Percentiles rank a stretch among this genome's conserved stretches.
Evolutionary conservation across 2,329 filamentous ascomycete species (phyloP).

Genomic region (Nemania sp.): DNA sequence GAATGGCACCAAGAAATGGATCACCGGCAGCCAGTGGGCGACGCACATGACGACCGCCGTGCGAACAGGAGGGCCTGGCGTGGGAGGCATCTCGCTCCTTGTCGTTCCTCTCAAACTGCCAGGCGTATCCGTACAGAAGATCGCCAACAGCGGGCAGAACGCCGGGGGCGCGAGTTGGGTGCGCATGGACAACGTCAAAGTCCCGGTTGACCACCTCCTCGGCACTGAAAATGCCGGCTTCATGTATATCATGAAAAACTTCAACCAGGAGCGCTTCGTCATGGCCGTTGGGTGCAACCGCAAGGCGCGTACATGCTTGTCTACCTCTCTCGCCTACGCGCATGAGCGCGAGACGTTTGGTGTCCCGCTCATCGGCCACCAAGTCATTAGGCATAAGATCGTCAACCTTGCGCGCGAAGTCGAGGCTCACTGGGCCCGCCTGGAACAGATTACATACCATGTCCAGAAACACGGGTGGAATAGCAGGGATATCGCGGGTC

Average conservation of each 20-base stretch:
- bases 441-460: slow-evolving; percentile 61
- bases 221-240: slow-evolving; percentile 57
- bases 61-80: slow-evolving; percentile 56
- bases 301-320: slow-evolving; percentile 56
- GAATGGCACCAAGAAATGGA: slow-evolving; percentile 68
- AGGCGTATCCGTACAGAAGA: slow-evolving; percentile 54
- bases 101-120: slow-evolving; percentile 53
- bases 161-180: slow-evolving; percentile 64
- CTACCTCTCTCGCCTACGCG: slow-evolving; percentile 54
- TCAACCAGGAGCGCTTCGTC: slow-evolving; percentile 60
- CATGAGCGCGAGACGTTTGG: slow-evolving; percentile 57
- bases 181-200: slow-evolving; percentile 55
- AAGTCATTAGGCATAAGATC: slow-evolving; percentile 60
- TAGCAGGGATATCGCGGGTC: slow-evolving; percentile 38
- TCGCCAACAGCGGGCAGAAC: slow-evolving; percentile 66
- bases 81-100: slow-evolving; percentile 56
- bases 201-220: slow-evolving; percentile 56
- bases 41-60: slow-evolving; percentile 65
- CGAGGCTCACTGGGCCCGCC: slow-evolving; percentile 59
- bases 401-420: slow-evolving; percentile 58
- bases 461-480: slow-evolving; percentile 41
- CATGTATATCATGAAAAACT: slow-evolving; percentile 45
- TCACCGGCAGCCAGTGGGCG: slow-evolving; percentile 64
- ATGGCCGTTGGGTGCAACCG: slow-evolving; percentile 58
- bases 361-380: slow-evolving; percentile 55